These are phyloP conservation scores for Phytophthora quininea DNA, from an alignment of 352 stramenopile genomes.

Conservation along the genomic window DNA sequence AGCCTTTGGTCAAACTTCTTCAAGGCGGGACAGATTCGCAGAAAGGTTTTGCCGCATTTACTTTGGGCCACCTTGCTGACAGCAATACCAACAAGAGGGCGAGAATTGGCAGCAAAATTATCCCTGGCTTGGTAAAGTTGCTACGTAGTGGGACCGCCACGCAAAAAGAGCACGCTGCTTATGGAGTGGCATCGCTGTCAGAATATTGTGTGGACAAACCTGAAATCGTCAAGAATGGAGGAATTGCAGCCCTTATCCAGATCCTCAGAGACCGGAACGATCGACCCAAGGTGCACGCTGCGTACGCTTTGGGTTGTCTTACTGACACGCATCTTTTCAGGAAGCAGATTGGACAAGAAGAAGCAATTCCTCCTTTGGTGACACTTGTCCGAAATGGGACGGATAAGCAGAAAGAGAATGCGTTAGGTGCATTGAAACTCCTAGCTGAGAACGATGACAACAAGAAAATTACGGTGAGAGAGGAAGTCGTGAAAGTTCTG, in stretches of 20 bases:
- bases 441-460: neutral
- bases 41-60: constrained; percentile 8
- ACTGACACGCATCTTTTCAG: constrained; percentile 1
- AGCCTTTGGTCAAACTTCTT: constrained; percentile 1
- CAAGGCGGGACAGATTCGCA: neutral
- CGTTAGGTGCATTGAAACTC: constrained; percentile 5
- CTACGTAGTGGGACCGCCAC: neutral
- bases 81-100: neutral
- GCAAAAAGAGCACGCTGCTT: constrained; percentile 1
- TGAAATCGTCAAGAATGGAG: neutral
- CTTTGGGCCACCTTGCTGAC: constrained; percentile 4
- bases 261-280: neutral
- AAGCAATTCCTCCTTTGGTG: constrained; percentile 4
- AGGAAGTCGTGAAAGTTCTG: neutral
- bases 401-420: constrained; percentile 1
- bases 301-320: constrained; percentile 15
- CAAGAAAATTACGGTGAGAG: neutral
- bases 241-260: neutral
- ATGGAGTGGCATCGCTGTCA: constrained; percentile 1
- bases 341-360: neutral
- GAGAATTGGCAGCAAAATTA: neutral
- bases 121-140: neutral
- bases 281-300: neutral
- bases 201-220: neutral
- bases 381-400: constrained; percentile 1